Percentiles rank a stretch among this genome's conserved stretches.
phyloP scores from a whole-genome alignment of 192 early-diverging fungal species.

The Podila minutissima region DNA sequence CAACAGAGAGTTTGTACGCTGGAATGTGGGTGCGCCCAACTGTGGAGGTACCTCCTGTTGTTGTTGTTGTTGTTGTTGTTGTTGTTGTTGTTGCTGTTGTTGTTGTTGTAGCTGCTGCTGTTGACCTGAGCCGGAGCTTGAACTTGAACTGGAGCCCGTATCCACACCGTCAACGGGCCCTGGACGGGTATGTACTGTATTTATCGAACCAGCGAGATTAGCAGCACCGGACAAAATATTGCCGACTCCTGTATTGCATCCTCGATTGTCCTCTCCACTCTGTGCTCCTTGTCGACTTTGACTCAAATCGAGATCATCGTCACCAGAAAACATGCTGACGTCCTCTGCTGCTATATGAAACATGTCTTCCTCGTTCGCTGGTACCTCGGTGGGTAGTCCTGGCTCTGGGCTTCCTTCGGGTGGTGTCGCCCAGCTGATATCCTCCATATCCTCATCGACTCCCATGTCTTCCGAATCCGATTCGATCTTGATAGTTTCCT shows the following conservation, averaged over 20 bases:
- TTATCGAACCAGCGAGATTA: too few relatives aligned
- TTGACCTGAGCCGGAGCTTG: neutral
- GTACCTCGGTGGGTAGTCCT: neutral
- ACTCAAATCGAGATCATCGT: neutral
- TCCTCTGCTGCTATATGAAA: neutral
- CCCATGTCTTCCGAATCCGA: neutral
- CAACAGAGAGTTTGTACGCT: neutral
- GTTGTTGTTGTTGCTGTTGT: neutral
- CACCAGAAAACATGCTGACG: neutral
- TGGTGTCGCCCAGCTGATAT: neutral
- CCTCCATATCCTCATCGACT: neutral
- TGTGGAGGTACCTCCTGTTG: neutral
- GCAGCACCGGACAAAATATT: too few relatives aligned
- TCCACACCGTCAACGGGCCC: too few relatives aligned
- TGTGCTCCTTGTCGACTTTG: neutral
- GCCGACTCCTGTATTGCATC: neutral
- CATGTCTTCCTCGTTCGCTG: neutral
- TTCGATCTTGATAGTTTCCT: neutral
- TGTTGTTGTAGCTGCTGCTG: neutral
- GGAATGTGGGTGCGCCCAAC: neutral
- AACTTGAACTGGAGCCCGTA: neutral
- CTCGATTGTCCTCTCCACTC: neutral
- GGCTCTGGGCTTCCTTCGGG: neutral
- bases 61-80: neutral
- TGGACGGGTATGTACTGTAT: too few relatives aligned